These are phyloP conservation scores for Hortaea sp. DNA, from an alignment of 2,329 filamentous ascomycete genomes.

Conservation along the genomic window DNA sequence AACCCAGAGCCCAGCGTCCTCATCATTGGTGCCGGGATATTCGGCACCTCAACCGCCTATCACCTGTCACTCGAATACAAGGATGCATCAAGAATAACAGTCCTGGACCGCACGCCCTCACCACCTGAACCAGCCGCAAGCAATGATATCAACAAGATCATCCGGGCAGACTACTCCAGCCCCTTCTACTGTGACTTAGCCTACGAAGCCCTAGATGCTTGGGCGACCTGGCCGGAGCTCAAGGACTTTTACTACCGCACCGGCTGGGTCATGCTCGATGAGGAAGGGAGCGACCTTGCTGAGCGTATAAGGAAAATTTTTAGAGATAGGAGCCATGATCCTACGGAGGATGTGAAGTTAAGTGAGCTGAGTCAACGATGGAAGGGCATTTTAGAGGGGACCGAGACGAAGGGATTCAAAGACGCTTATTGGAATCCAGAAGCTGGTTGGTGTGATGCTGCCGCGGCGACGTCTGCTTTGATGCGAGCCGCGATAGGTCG, in stretches of 20 bases:
- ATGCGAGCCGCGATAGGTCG: no score
- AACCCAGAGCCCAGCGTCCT: no score
- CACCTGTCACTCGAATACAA: conserved; percentile 25
- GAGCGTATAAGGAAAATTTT: not conserved
- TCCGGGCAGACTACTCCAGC: conserved; percentile 22
- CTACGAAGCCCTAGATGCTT: conserved; percentile 30
- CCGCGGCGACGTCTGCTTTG: no score
- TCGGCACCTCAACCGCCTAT: no score
- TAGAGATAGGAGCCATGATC: no score
- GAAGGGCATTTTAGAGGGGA: no score
- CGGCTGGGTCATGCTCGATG: conserved; percentile 48
- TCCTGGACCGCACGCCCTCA: conserved; percentile 48
- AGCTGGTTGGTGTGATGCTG: no score
- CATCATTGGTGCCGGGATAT: no score
- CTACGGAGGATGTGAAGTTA: no score
- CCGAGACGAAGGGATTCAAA: no score
- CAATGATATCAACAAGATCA: conserved; percentile 23
- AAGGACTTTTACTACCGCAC: conserved; percentile 46
- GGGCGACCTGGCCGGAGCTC: conserved; percentile 23
- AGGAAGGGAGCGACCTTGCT: conserved; percentile 11
- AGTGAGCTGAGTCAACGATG: no score
- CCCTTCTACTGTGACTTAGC: conserved; percentile 23
- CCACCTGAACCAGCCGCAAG: conserved; percentile 34
- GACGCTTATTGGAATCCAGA: no score
- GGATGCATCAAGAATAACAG: conserved; percentile 39